Percentiles rank a stretch among this genome's conserved stretches.
Conservation (phyloP, 352 stramenopile genomes). For the Phytophthora pini region DNA sequence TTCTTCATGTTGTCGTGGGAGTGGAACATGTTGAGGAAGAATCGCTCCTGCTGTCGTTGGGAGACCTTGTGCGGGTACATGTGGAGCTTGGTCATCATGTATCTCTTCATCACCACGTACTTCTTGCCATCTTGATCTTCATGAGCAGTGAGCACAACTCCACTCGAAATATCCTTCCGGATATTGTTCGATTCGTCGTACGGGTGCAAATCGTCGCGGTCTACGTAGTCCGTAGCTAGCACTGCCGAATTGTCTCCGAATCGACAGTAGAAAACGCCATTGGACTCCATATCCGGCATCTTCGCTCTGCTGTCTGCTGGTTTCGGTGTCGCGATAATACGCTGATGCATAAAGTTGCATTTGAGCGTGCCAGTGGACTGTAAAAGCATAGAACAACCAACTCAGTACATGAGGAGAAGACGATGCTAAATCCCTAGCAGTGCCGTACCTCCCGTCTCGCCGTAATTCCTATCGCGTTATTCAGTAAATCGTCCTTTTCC, state of each 20-base stretch:
- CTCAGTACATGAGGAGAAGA: background rate
- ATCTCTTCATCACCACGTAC: constrained; percentile 75
- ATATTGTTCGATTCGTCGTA: constrained; percentile 64
- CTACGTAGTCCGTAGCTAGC: constrained; percentile 72
- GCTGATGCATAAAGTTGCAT: constrained; percentile 80
- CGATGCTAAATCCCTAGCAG: background rate
- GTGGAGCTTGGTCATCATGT: constrained; percentile 76
- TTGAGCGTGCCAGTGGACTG: constrained; percentile 72
- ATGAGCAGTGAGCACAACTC: constrained; percentile 63
- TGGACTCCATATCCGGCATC: constrained; percentile 75
- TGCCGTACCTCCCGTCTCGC: constrained; percentile 50
- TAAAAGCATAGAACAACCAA: background rate
- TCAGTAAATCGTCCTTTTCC: constrained; percentile 59
- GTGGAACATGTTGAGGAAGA: constrained; percentile 65
- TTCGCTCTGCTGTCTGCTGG: constrained; percentile 39
- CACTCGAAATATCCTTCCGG: constrained; percentile 70
- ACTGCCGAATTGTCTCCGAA: constrained; percentile 63
- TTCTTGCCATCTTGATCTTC: constrained; percentile 56
- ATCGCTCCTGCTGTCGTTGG: constrained; percentile 53
- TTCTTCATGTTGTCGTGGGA: constrained; percentile 67
- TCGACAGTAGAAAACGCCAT: constrained; percentile 64
- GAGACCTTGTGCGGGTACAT: constrained; percentile 72
- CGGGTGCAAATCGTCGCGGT: constrained; percentile 71
- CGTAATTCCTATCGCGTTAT: constrained; percentile 55
- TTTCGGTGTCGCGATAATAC: constrained; percentile 67